Evolutionary conservation across 768 basidiomycete genomes (phyloP).

Genomic region (Mrakia blollopis): DNA sequence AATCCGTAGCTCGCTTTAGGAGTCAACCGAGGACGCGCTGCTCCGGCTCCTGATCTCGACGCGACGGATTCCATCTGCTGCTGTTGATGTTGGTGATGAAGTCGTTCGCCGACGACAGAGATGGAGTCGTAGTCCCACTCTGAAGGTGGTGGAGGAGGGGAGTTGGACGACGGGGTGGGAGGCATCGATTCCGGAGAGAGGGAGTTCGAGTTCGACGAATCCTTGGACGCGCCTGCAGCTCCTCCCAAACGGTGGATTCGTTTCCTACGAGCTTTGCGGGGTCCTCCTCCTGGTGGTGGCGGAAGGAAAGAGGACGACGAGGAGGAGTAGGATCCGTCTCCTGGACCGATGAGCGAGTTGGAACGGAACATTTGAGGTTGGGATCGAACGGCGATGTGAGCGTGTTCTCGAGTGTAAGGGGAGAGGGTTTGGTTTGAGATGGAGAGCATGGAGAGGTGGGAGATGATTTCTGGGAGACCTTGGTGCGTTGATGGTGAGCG

Average conservation of each 20-base stretch:
- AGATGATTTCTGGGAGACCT: slow-evolving; percentile 78
- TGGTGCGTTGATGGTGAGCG: slow-evolving; percentile 50
- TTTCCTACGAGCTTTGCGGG: slow-evolving; percentile 69
- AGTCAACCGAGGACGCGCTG: not conserved
- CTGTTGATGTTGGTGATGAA: not conserved
- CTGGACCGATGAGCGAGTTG: not conserved
- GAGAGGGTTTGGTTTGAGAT: slow-evolving; percentile 89
- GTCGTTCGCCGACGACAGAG: slow-evolving; percentile 7
- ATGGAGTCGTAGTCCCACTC: slow-evolving; percentile 15
- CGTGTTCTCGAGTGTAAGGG: slow-evolving; percentile 82
- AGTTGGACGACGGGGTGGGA: not conserved
- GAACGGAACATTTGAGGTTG: slow-evolving; percentile 51
- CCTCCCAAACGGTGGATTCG: slow-evolving; percentile 57
- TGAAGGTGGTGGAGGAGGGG: not conserved
- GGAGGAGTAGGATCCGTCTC: not conserved
- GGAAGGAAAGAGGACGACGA: not conserved
- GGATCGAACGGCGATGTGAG: slow-evolving; percentile 87
- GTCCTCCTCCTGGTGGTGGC: slow-evolving; percentile 44
- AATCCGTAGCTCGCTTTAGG: slow-evolving; percentile 24
- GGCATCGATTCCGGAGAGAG: not conserved
- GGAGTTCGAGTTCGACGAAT: not conserved
- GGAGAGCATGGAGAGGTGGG: slow-evolving; percentile 77
- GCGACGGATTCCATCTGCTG: not conserved
- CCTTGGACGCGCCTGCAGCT: not conserved
- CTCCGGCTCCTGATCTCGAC: not conserved